Evolutionary conservation across 148 eudicot genomes (phyloP), one percentile per base, ranked within the genome.

Genomic region (Fagopyrum tataricum): DNA sequence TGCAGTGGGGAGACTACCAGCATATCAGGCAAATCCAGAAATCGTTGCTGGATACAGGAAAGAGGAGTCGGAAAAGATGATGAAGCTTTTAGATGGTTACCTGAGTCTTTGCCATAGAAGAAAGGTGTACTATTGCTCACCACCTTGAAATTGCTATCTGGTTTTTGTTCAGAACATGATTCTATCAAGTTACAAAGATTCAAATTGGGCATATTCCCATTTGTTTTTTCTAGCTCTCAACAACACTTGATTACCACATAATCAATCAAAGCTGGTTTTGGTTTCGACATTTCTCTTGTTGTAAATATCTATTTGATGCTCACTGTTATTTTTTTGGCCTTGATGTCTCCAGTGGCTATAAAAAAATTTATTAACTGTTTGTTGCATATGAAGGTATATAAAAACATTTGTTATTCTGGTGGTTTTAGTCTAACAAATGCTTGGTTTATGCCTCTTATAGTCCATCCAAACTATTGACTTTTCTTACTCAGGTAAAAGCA

Each of bases 1-100:
- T 83, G 84, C 90, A 91, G 97, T 91, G 82, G 97, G 97, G 46
- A 89, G 82, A 75, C 77, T 91, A 46, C 97, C 95, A 14, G 97
- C 90, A 26, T 76, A 44, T 72, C 87, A 80, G 73, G 97, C 97
- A 44, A 83, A 78, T 72, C 76, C 71, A 24, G 81, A 72, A 62
- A 86, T 87, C 77, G 87, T 91, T 72, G 79, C 85, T 49, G 79
- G 79, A 44, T 81, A 82, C 76, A 85, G 95, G 81, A 80, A 77
- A 68, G 82, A 81, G 55, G 97, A 91, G 87, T 80, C 53, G 68
- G 89, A 84, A 53, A 80, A 81, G 80, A 83, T 75, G 76, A 75
- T 23, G 52, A 85, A 84, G 76, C 85, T 87, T 72, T 72, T 91
- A 47, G 23, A 44, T 20, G 58, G 68, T 79, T 91, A 91, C 84